Percentiles rank a stretch among this genome's conserved stretches.
Evolutionary conservation across 2,329 filamentous ascomycete species (phyloP).

Genomic region (Fusarium dimerum): DNA sequence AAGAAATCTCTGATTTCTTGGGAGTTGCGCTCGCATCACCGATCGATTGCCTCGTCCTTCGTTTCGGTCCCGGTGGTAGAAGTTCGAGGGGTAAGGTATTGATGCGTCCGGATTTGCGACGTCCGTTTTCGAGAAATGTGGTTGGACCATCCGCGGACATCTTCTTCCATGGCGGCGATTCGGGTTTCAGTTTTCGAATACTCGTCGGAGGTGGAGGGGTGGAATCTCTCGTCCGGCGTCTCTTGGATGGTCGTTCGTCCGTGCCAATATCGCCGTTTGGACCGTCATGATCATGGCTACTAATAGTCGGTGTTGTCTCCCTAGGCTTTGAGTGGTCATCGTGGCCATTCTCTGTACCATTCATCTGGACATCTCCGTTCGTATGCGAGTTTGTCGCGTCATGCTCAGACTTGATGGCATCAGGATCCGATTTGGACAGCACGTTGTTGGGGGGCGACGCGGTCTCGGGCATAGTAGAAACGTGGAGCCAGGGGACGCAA

Average conservation of each 20-base stretch:
- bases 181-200: slow-evolving; percentile 49
- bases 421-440: slow-evolving; percentile 33
- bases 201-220: slow-evolving; percentile 39
- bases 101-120: slow-evolving; percentile 65
- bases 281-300: slow-evolving; percentile 39
- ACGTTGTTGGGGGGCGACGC: slow-evolving; percentile 57
- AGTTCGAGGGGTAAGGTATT: slow-evolving; percentile 58
- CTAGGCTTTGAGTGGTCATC: slow-evolving; percentile 17
- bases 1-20: slow-evolving; percentile 30
- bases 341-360: slow-evolving; percentile 11
- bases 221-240: slow-evolving; percentile 59
- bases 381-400: slow-evolving; percentile 20
- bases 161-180: slow-evolving; percentile 93
- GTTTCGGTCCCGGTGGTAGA: slow-evolving; percentile 50
- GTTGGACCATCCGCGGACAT: slow-evolving; percentile 83
- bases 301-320: slow-evolving; percentile 27
- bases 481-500: slow-evolving; percentile 43
- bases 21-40: slow-evolving; percentile 36
- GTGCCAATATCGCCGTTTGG: slow-evolving; percentile 39
- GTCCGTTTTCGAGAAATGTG: slow-evolving; percentile 74
- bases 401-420: slow-evolving; percentile 26
- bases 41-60: slow-evolving; percentile 49
- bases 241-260: slow-evolving; percentile 60
- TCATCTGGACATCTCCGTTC: slow-evolving; percentile 21
- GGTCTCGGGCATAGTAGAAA: slow-evolving; percentile 60